A percentile compares a stretch with the other conserved stretches of the same genome.
Conservation (phyloP, 2,329 filamentous ascomycete species). For the Penicillium hordei region DNA sequence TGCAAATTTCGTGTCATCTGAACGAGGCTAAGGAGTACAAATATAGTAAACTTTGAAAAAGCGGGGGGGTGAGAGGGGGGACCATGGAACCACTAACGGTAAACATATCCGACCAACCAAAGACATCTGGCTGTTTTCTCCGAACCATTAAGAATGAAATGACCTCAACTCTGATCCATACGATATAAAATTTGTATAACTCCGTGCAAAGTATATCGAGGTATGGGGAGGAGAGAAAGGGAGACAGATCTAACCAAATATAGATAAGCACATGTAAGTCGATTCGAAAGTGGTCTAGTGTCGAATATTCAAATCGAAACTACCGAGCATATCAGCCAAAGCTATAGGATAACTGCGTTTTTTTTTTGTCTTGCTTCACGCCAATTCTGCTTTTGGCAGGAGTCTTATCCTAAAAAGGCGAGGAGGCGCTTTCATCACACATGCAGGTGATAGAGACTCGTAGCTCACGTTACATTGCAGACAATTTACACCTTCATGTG, state of each 20-base stretch:
- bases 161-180: not conserved
- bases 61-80: not conserved
- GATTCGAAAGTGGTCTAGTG: not conserved
- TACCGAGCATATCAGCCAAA: not conserved
- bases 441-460: not conserved
- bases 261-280: not conserved
- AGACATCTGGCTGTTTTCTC: slow-evolving; percentile 2
- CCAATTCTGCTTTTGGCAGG: not conserved
- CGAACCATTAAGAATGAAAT: not conserved
- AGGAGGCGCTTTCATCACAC: not conserved
- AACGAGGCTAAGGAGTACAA: no score
- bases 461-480: slow-evolving; percentile 1
- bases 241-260: not conserved
- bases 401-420: not conserved
- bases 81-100: not conserved
- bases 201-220: not conserved
- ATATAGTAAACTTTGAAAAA: not conserved
- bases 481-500: not conserved
- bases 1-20: no score
- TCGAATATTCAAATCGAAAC: not conserved
- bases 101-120: not conserved
- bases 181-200: not conserved
- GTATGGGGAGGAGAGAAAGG: not conserved
- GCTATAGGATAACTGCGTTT: not conserved
- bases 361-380: not conserved